Evolutionary conservation across 805 yeast species (phyloP), one percentile per base, ranked within the genome.

Genomic region (Candida parachauliodes): DNA sequence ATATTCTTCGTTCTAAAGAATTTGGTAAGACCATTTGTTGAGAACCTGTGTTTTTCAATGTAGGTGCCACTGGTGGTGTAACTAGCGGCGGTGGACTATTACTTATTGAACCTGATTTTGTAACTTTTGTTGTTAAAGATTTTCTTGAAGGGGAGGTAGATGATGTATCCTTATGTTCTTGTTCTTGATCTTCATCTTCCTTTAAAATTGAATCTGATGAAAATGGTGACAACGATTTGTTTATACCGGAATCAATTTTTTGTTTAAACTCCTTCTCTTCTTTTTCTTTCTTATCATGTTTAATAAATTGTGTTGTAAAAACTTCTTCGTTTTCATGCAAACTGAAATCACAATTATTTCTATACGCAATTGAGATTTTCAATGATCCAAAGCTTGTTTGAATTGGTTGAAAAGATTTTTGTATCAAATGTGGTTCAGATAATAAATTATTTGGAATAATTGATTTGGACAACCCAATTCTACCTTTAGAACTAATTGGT

Each of bases 391-490:
- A 67, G 6, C 83, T 78, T 0, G 96, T 87, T 39, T 74, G 69
- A 2, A 93, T 76, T 0, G 95, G 87, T 4, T 76, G 72, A 38
- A 93, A 74, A 39, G 70, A 70, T 49, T 77, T 77, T 34, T 81
- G 83, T 18, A 70, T 70, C 41, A 83, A 62, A 50, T 82, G 86
- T 12, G 78, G 62, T 21, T 60, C 62, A 2, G 60, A 44, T 5
- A 12, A 7, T 11, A 6, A 7, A 11, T 18, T n/a, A 19, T 11
- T 17, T 14, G 58, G 51, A 40, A 79, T 72, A 2, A 82, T 72
- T 3, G 81, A 65, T 54, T 83, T 83, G 44, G 91, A 81, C 37
- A 91, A 68, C 0, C 97, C 97, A 17, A 88, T 75, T 44, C 97
- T 66, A 2, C 96, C 95, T 54, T 80, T 81, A 1, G 94, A 82